These are phyloP conservation scores for Xylariaceae sp. DNA, from an alignment of 2,329 filamentous ascomycete genomes.

Conservation along the genomic window DNA sequence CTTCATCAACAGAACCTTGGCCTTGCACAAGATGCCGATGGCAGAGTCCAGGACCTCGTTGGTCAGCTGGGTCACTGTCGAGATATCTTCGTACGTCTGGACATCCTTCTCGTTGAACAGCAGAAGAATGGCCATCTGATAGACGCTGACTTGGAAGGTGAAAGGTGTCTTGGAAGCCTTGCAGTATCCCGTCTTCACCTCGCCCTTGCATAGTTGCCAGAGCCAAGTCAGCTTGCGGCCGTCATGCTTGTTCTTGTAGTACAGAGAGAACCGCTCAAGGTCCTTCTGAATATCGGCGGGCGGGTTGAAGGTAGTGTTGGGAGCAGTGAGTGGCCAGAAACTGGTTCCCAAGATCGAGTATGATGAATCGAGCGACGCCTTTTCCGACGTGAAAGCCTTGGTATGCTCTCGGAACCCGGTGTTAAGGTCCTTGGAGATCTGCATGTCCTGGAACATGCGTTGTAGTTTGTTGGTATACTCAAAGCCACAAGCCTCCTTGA, in stretches of 20 bases:
- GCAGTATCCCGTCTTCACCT: constrained; percentile 89
- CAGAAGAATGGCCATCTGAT: constrained; percentile 93
- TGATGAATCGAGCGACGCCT: constrained; percentile 70
- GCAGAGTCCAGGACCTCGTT: constrained; percentile 81
- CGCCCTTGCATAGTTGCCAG: constrained; percentile 97
- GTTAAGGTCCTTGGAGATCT: constrained; percentile 97
- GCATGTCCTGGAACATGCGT: constrained; percentile 99
- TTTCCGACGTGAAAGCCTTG: constrained; percentile 56
- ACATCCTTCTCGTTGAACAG: constrained; percentile 89
- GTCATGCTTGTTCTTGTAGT: constrained; percentile 94
- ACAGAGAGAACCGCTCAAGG: constrained; percentile 80
- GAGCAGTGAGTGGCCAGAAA: constrained; percentile 90
- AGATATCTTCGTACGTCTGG: constrained; percentile 81
- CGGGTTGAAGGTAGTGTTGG: constrained; percentile 80
- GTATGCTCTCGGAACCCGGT: constrained; percentile 74
- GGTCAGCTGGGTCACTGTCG: constrained; percentile 69
- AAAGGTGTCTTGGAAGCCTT: constrained; percentile 84
- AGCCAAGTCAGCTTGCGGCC: constrained; percentile 96
- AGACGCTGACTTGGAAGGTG: constrained; percentile 95
- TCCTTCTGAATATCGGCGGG: constrained; percentile 79
- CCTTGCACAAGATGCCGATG: constrained; percentile 80
- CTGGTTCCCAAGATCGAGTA: constrained; percentile 93
- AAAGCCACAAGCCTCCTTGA: constrained; percentile 97
- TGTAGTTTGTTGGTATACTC: constrained; percentile 99
- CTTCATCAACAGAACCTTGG: constrained; percentile 72